Evolutionary conservation across 768 basidiomycete genomes (phyloP).

Genomic region (Leccinum variicolor): DNA sequence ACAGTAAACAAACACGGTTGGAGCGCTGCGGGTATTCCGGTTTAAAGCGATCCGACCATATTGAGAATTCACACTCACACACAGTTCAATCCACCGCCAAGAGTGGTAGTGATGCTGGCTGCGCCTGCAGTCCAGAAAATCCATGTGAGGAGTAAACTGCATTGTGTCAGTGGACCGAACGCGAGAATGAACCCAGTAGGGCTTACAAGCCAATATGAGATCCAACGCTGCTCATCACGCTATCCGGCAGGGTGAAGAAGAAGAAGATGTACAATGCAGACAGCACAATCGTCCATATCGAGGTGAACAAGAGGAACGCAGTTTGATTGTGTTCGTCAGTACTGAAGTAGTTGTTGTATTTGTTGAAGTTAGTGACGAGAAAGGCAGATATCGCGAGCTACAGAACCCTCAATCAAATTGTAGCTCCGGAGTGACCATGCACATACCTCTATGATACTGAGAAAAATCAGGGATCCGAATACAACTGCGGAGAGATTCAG

Average conservation of each 20-base stretch:
- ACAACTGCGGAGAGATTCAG: constrained; percentile 42
- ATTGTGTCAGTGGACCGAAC: constrained; percentile 3
- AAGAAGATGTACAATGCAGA: constrained; percentile 49
- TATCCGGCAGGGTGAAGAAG: constrained; percentile 50
- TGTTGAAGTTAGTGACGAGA: constrained; percentile 61
- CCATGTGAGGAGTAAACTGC: constrained; percentile 70
- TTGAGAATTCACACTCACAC: constrained; percentile 34
- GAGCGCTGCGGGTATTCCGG: constrained; percentile 27
- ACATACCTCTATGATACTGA: constrained; percentile 63
- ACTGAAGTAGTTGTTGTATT: constrained; percentile 48
- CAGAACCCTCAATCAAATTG: background rate
- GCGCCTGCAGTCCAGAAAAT: constrained; percentile 76
- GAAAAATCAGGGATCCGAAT: constrained; percentile 48
- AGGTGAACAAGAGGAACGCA: constrained; percentile 66
- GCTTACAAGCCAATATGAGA: constrained; percentile 64
- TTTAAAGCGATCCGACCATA: background rate
- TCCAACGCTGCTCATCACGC: constrained; percentile 55
- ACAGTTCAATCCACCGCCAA: constrained; percentile 74
- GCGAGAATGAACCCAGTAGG: background rate
- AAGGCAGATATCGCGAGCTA: constrained; percentile 73
- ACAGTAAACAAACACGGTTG: constrained; percentile 57
- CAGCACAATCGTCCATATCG: constrained; percentile 65
- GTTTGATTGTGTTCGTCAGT: constrained; percentile 56
- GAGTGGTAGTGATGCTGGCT: constrained; percentile 59
- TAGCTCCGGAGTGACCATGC: background rate